Conservation (phyloP, 129 eudicot species). For the Ambrosia trifida region DNA sequence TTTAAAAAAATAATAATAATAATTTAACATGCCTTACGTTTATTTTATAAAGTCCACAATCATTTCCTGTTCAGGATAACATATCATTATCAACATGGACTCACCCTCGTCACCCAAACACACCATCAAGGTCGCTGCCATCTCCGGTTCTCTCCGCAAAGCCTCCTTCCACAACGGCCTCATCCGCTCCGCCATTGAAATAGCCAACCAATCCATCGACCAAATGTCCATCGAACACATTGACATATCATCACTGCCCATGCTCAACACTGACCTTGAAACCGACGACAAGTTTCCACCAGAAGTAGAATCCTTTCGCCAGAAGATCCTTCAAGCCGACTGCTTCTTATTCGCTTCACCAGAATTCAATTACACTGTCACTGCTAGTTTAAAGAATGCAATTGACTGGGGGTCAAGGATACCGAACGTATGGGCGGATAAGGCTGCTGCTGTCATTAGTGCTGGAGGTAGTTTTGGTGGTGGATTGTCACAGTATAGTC, state of each 20-base stretch:
- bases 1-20: neutral
- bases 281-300: slow-evolving; percentile 2
- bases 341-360: slow-evolving; percentile 15
- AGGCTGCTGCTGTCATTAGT: slow-evolving; percentile 13
- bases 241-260: slow-evolving; percentile 11
- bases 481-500: slow-evolving; percentile 9
- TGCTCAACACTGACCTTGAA: slow-evolving; percentile 4
- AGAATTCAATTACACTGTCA: slow-evolving; percentile 4
- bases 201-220: neutral
- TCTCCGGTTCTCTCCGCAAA: neutral
- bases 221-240: slow-evolving; percentile 1
- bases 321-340: neutral
- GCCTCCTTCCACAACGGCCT: slow-evolving; percentile 11
- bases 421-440: slow-evolving; percentile 11
- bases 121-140: neutral
- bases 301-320: slow-evolving; percentile 1
- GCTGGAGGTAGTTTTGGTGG: slow-evolving; percentile 11
- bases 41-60: no score
- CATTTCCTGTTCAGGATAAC: neutral
- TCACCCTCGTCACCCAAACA: neutral
- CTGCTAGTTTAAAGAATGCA: slow-evolving; percentile 2
- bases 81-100: neutral
- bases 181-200: slow-evolving; percentile 10
- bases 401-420: slow-evolving; percentile 10
- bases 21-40: no score